These are phyloP conservation scores for Neurospora sp. DNA, from an alignment of 2,329 filamentous ascomycete genomes.

Conservation along the genomic window DNA sequence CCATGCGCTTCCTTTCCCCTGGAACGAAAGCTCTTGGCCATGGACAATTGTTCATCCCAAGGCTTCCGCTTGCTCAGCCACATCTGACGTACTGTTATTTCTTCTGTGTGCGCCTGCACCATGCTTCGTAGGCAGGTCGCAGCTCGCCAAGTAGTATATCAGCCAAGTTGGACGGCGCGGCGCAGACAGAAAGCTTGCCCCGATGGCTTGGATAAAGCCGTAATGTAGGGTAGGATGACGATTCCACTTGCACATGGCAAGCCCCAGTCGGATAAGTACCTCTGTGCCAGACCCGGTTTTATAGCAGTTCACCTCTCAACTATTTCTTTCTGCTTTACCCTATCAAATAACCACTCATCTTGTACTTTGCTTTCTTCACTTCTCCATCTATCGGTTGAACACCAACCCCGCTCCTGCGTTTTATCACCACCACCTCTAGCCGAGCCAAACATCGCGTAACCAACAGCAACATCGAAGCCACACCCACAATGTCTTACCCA, in stretches of 20 bases:
- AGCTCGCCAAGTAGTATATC: neutral
- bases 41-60: neutral
- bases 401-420: slow-evolving; percentile 4
- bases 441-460: neutral
- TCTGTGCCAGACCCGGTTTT: neutral
- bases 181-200: neutral
- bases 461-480: neutral
- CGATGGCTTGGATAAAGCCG: neutral
- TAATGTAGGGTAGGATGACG: neutral
- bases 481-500: slow-evolving; percentile 23
- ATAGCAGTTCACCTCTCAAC: neutral
- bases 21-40: neutral
- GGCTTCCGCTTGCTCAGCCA: neutral
- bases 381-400: neutral
- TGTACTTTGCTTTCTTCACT: neutral
- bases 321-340: neutral
- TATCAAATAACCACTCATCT: neutral
- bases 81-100: neutral
- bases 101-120: neutral
- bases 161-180: neutral
- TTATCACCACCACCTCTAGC: neutral
- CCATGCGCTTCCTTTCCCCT: neutral
- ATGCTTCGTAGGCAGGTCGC: neutral
- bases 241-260: neutral
- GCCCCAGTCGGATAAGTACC: neutral